Conservation (phyloP, 202 grass and related monocot genomes). For the Zizania palustris region DNA sequence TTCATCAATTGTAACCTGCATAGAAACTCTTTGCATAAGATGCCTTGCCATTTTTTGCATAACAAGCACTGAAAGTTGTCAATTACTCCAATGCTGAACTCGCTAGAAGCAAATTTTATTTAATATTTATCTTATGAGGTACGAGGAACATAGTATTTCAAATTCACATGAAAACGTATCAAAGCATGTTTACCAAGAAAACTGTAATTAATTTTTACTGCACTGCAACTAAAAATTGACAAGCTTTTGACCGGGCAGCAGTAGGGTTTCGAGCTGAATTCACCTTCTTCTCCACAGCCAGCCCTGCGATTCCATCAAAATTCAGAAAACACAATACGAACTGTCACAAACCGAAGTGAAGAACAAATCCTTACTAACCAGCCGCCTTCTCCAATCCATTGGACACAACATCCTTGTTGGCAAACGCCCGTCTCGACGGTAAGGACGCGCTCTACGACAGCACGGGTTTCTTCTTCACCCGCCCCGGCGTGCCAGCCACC, state of each 20-base stretch:
- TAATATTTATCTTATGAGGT: not conserved
- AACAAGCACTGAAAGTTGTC: no score
- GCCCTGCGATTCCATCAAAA: slow-evolving; percentile 47
- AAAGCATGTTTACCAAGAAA: slow-evolving; percentile 29
- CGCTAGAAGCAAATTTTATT: slow-evolving; percentile 1
- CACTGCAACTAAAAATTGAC: slow-evolving; percentile 40
- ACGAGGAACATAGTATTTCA: not conserved
- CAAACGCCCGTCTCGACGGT: slow-evolving; percentile 39
- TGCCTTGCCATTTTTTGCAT: no score
- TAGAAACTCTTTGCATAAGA: no score
- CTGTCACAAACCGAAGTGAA: not conserved
- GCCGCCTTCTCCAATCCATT: slow-evolving; percentile 50
- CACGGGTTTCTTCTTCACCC: slow-evolving; percentile 50
- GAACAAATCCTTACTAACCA: slow-evolving; percentile 7
- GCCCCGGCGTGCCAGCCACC: slow-evolving; percentile 5
- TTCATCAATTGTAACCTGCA: no score
- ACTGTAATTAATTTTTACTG: slow-evolving; percentile 30
- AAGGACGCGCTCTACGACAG: slow-evolving; percentile 72
- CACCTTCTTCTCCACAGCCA: slow-evolving; percentile 40
- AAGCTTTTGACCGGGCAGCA: slow-evolving; percentile 19
- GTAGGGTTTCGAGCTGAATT: slow-evolving; percentile 24
- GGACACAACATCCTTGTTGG: slow-evolving; percentile 43
- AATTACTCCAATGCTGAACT: no score
- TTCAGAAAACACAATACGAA: slow-evolving; percentile 27
- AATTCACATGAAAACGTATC: not conserved